phyloP scores from a whole-genome alignment of 1,284 basidiomycete species.

The Cystobasidium slooffiae region DNA sequence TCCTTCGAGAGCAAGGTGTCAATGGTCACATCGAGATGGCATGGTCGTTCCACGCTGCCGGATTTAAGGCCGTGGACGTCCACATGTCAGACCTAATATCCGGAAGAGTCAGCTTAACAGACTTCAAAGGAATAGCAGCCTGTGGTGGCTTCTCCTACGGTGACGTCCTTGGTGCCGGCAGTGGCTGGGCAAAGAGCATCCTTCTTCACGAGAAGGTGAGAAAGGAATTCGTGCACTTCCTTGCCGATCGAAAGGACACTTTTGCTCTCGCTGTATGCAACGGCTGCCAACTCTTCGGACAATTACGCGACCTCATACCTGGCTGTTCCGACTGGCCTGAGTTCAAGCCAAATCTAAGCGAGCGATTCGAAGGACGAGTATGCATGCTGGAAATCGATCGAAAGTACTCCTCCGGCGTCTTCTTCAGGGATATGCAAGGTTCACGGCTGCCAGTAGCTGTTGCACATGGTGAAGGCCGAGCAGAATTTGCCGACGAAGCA shows the following conservation, averaged over 20 bases:
- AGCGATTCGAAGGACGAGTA: conserved; percentile 87
- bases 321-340: conserved; percentile 84
- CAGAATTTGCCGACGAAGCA: conserved; percentile 64
- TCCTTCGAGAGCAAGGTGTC: conserved; percentile 96
- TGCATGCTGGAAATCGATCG: conserved; percentile 75
- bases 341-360: conserved; percentile 87
- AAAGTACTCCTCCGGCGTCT: conserved; percentile 65
- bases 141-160: conserved; percentile 99
- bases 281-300: conserved; percentile 94
- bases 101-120: conserved; percentile 67
- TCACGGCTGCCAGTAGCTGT: conserved; percentile 88
- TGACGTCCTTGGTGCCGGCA: conserved; percentile 95
- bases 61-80: conserved; percentile 92
- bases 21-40: conserved; percentile 99
- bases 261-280: conserved; percentile 97
- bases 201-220: conserved; percentile 77
- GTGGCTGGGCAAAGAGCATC: conserved; percentile 95
- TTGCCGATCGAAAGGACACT: conserved; percentile 70
- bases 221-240: conserved; percentile 78
- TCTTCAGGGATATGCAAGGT: conserved; percentile 84
- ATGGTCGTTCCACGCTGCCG: conserved; percentile 90
- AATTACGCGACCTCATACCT: conserved; percentile 83
- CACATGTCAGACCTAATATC: conserved; percentile 97
- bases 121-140: conserved; percentile 87
- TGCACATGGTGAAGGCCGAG: conserved; percentile 94